These are phyloP conservation scores for Cetradonia linearis DNA, from an alignment of 495 filamentous ascomycete species.

Conservation along the genomic window DNA sequence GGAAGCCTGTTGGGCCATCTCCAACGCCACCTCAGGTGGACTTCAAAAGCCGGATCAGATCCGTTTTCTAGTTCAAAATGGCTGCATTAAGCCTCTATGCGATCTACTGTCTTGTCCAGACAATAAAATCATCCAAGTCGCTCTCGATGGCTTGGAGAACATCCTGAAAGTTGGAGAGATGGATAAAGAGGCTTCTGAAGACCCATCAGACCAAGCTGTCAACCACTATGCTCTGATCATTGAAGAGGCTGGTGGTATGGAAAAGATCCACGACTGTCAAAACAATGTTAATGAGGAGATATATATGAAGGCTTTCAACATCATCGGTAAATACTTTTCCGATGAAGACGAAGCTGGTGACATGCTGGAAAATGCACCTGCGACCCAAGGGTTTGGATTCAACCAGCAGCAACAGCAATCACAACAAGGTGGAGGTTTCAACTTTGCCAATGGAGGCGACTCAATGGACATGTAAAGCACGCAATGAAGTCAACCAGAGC, in stretches of 20 bases:
- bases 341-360: slow-evolving; percentile 89
- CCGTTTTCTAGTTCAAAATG: slow-evolving; percentile 80
- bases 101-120: slow-evolving; percentile 94
- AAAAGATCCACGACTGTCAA: slow-evolving; percentile 99
- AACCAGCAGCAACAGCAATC: slow-evolving; percentile 65
- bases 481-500: not conserved
- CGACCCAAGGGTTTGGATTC: slow-evolving; percentile 69
- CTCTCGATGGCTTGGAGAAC: slow-evolving; percentile 96
- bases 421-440: slow-evolving; percentile 73
- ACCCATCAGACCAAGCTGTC: slow-evolving; percentile 58
- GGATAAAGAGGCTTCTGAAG: slow-evolving; percentile 79
- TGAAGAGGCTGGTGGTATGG: slow-evolving; percentile 97
- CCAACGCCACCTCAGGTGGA: slow-evolving; percentile 94
- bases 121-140: slow-evolving; percentile 99
- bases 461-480: slow-evolving; percentile 96
- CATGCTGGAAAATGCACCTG: slow-evolving; percentile 57
- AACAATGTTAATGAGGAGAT: slow-evolving; percentile 99
- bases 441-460: slow-evolving; percentile 82
- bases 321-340: slow-evolving; percentile 99
- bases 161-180: slow-evolving; percentile 98
- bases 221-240: slow-evolving; percentile 98
- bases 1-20: slow-evolving; percentile 99
- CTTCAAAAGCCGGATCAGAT: slow-evolving; percentile 99
- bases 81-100: slow-evolving; percentile 95
- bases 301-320: slow-evolving; percentile 99